A percentile compares a stretch with the other conserved stretches of the same genome.
These are phyloP conservation scores for Auricularia sp. DNA, from an alignment of 768 basidiomycete genomes.

Conservation along the genomic window DNA sequence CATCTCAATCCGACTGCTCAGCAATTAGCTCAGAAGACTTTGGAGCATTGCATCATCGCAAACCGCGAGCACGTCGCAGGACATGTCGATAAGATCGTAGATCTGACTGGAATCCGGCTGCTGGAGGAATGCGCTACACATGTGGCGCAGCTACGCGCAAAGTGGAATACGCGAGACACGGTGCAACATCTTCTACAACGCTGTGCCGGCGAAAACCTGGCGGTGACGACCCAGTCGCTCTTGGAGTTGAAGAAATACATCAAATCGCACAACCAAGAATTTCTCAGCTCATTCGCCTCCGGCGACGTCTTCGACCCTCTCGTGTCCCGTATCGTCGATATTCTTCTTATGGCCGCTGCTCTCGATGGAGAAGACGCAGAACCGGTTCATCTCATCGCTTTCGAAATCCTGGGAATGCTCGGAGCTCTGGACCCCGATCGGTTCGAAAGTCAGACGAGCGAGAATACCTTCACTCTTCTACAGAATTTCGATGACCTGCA, in stretches of 20 bases:
- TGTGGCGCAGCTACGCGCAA: too few relatives aligned
- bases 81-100: slow-evolving; percentile 70
- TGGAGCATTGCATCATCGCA: slow-evolving; percentile 62
- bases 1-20: slow-evolving; percentile 45
- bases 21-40: slow-evolving; percentile 43
- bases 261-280: slow-evolving; percentile 19
- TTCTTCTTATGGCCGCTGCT: slow-evolving; percentile 58
- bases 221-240: slow-evolving; percentile 64
- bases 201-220: slow-evolving; percentile 66
- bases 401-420: slow-evolving; percentile 83
- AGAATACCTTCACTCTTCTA: slow-evolving; percentile 60
- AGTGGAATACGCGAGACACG: too few relatives aligned
- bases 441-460: slow-evolving; percentile 52
- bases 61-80: slow-evolving; percentile 43
- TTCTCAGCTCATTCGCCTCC: slow-evolving; percentile 53
- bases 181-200: slow-evolving; percentile 65
- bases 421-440: slow-evolving; percentile 96
- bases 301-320: slow-evolving; percentile 82
- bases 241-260: slow-evolving; percentile 67
- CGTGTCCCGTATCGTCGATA: slow-evolving; percentile 56
- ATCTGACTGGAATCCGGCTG: slow-evolving; percentile 63
- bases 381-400: slow-evolving; percentile 56
- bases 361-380: slow-evolving; percentile 74
- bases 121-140: slow-evolving; percentile 22
- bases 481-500: slow-evolving; percentile 72